Evolutionary conservation across 2,329 filamentous ascomycete genomes (phyloP).

Genomic region (Waltergamsia citrina): DNA sequence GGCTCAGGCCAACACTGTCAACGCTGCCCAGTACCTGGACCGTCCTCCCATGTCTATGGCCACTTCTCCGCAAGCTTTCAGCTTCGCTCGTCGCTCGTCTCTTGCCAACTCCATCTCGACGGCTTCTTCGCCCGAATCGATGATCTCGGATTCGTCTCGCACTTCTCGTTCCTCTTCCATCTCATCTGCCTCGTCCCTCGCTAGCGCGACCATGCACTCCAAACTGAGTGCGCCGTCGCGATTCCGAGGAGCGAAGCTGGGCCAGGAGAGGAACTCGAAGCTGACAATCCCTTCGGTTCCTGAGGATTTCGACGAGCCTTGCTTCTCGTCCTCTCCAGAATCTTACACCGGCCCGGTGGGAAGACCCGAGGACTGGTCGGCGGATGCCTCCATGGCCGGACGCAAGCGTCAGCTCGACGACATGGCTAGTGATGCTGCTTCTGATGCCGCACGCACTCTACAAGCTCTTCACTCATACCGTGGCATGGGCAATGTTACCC

Average conservation of each 20-base stretch:
- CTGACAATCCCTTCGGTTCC: conserved; percentile 46
- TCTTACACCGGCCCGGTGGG: conserved; percentile 43
- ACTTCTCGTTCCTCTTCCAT: conserved; percentile 56
- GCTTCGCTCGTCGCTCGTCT: conserved; percentile 46
- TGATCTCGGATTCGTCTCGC: conserved; percentile 54
- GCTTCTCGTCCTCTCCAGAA: conserved; percentile 46
- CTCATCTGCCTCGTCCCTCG: conserved; percentile 51
- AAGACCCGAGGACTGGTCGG: conserved; percentile 38
- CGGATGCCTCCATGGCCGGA: conserved; percentile 36
- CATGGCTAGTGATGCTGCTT: conserved; percentile 29
- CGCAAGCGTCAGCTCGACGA: conserved; percentile 36
- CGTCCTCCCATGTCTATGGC: conserved; percentile 37
- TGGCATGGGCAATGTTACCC: conserved; percentile 7
- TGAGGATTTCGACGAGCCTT: conserved; percentile 43
- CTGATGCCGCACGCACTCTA: conserved; percentile 46
- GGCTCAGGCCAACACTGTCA: conserved; percentile 40
- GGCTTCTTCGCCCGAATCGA: conserved; percentile 57
- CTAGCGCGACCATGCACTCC: conserved; percentile 47
- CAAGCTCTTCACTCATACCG: conserved; percentile 51
- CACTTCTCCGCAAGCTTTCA: conserved; percentile 43
- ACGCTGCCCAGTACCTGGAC: conserved; percentile 39
- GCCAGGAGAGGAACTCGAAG: conserved; percentile 45
- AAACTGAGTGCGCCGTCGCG: conserved; percentile 49
- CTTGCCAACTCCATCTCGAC: conserved; percentile 54
- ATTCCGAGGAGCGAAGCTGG: conserved; percentile 50